Evolutionary conservation across 192 early-diverging fungal species (phyloP), one percentile per base, ranked within the genome.

Genomic region (Backusella mclennaniae): DNA sequence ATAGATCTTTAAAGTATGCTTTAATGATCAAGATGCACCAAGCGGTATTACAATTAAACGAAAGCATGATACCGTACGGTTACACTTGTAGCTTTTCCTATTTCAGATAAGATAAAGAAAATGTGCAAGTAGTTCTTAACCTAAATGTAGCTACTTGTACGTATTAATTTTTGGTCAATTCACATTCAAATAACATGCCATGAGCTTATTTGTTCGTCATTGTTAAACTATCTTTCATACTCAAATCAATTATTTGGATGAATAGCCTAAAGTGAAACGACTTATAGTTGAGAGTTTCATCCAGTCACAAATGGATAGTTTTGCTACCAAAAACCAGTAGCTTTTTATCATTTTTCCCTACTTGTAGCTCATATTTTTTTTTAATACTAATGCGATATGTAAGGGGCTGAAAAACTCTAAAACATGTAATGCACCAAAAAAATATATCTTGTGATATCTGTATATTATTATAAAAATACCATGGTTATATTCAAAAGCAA

Each of bases 401-500:
- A 63, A 63, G 56, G 56, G 56, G 56, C 12, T 63, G 56, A 63
- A 29, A 63, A 26, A 14, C 11, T 63, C 12, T 63, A 26, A 26
- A 63, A 11, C 23, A 29, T 26, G 23, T 29, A 29, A 63, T 63
- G 56, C 56, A 23, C 3, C 21, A 26, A 63, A 4, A 63, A 63
- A 53, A 53, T 3, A 23, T 14, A 23, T 29, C 56, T 29, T 63
- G 56, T 63, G 56, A 63, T 63, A 29, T 29, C 21, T 29, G 26
- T 63, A 63, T 63, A 26, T 6, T 7, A 49, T 49, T 49, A 49
- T 49, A 49, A 49, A 49, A 49, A n/a, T 49, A 49, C 1, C 46
- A 49, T 49, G n/a, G 46, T 49, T 49, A 63, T 29, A 63, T 29
- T 63, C 56, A 63, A 63, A 63, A 63, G 56, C 26, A 63, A 49